These are phyloP conservation scores for Alternaria arborescens DNA, from an alignment of 2,329 filamentous ascomycete species.

Conservation along the genomic window DNA sequence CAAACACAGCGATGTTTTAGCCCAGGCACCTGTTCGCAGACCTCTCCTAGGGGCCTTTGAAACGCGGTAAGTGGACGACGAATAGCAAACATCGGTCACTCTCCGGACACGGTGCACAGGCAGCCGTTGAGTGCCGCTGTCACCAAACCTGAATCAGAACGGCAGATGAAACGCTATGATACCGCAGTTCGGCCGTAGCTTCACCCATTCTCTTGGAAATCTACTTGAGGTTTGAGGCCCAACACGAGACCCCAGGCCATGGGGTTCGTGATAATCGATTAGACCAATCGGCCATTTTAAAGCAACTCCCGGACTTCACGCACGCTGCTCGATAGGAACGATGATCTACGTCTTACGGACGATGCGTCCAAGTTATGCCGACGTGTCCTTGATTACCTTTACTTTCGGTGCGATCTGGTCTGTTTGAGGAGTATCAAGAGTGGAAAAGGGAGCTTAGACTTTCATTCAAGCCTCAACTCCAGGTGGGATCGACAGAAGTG, in stretches of 20 bases:
- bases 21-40: background rate
- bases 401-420: background rate
- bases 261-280: background rate
- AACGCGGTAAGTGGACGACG: conserved; percentile 1
- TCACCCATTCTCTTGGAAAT: background rate
- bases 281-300: conserved; percentile 1
- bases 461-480: background rate
- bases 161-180: conserved; percentile 3
- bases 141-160: background rate
- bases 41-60: background rate
- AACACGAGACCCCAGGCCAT: background rate
- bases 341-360: background rate
- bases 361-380: background rate
- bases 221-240: conserved; percentile 2
- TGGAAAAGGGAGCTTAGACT: conserved; percentile 4
- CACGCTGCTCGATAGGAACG: background rate
- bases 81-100: background rate
- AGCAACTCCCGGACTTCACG: background rate
- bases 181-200: background rate
- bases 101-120: conserved; percentile 1
- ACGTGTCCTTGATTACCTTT: background rate
- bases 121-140: background rate
- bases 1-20: conserved; percentile 4
- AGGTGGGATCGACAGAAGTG: conserved; percentile 2
- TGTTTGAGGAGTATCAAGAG: background rate